Percentiles rank a stretch among this genome's conserved stretches.
Evolutionary conservation across 192 early-diverging fungal genomes (phyloP).

Genomic region (Mortierella hygrophila): DNA sequence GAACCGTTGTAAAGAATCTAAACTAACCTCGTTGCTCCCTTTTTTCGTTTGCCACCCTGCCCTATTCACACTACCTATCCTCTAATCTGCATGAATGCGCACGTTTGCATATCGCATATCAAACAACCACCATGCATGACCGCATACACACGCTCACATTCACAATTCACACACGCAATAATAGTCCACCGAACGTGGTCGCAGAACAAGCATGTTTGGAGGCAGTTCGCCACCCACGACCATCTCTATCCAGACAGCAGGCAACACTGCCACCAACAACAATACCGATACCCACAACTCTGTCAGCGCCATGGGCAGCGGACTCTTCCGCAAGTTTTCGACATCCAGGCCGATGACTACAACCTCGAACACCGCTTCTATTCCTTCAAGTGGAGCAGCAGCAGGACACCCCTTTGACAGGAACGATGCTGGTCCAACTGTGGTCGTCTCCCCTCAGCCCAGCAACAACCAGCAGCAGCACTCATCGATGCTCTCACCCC

Average conservation of each 20-base stretch:
- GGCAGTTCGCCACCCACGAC: slow-evolving; percentile 6
- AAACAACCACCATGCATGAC: not conserved
- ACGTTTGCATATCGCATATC: slow-evolving; percentile 1
- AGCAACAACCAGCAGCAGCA: slow-evolving; percentile 14
- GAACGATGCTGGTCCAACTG: slow-evolving; percentile 31
- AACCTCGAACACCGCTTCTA: not conserved
- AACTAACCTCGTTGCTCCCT: not conserved
- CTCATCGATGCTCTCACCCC: not conserved
- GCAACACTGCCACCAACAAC: not conserved
- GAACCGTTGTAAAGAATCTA: not conserved
- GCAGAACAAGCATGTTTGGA: slow-evolving; percentile 43
- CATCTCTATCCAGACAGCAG: not conserved
- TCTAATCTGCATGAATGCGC: not conserved
- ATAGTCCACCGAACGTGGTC: slow-evolving; percentile 32
- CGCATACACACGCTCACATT: not conserved
- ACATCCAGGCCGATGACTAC: slow-evolving; percentile 1
- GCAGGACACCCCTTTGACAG: slow-evolving; percentile 32
- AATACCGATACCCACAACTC: not conserved
- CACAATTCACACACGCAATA: not conserved
- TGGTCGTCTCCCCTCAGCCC: not conserved
- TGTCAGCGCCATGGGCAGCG: not conserved
- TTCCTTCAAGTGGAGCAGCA: not conserved
- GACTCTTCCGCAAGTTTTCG: slow-evolving; percentile 50
- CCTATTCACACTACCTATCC: not conserved
- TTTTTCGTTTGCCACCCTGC: not conserved